Percentiles rank a stretch among this genome's conserved stretches.
Conservation (phyloP, 306 rosid genomes). For the Mucuna pruriens region DNA sequence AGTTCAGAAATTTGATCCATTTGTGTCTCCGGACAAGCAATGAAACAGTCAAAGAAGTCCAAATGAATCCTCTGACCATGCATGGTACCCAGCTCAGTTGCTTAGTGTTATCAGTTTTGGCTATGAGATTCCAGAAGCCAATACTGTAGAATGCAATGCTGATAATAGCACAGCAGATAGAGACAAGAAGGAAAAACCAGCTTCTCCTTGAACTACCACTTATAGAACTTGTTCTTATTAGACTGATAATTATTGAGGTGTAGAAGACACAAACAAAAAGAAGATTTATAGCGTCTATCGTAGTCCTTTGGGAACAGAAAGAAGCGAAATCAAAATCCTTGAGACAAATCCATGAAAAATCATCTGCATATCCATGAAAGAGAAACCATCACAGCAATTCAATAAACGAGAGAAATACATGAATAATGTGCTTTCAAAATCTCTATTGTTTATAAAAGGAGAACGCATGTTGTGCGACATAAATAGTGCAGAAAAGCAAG, state of each 20-base stretch:
- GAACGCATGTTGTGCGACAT: background rate
- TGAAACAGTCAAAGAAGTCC: constrained; percentile 59
- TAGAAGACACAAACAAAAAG: constrained; percentile 50
- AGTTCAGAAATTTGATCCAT: constrained; percentile 46
- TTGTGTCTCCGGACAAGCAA: constrained; percentile 54
- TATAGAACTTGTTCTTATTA: constrained; percentile 32
- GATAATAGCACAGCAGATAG: constrained; percentile 52
- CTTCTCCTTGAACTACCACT: constrained; percentile 37
- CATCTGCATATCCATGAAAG: constrained; percentile 41
- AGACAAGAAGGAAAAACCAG: constrained; percentile 39
- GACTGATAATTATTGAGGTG: constrained; percentile 31
- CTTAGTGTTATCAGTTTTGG: constrained; percentile 20
- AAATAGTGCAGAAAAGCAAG: background rate
- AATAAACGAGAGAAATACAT: background rate
- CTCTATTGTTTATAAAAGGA: background rate
- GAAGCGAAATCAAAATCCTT: constrained; percentile 51
- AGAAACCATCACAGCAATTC: background rate
- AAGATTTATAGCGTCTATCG: constrained; percentile 44
- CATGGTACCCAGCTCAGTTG: constrained; percentile 41
- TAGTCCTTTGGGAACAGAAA: constrained; percentile 49
- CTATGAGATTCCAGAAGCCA: constrained; percentile 50
- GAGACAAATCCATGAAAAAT: constrained; percentile 52
- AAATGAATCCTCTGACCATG: constrained; percentile 53
- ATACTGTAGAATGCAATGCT: constrained; percentile 48
- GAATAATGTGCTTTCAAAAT: background rate